These are phyloP conservation scores for Coemansia sp. DNA, from an alignment of 192 early-diverging fungal species.

Conservation along the genomic window DNA sequence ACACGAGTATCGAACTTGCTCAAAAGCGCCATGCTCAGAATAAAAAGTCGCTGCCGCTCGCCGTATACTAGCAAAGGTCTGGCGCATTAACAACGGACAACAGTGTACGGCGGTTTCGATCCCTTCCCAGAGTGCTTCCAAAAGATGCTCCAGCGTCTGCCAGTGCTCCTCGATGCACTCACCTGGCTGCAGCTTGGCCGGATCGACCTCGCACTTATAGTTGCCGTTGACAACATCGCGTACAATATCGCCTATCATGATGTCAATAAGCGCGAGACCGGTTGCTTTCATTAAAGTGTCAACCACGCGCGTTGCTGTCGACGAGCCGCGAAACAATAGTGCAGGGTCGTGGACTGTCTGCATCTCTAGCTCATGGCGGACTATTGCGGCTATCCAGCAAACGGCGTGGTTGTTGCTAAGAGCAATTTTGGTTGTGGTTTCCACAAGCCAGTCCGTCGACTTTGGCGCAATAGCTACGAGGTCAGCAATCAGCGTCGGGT, in stretches of 20 bases:
- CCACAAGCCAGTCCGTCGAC: constrained; percentile 49
- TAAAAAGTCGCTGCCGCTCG: constrained; percentile 12
- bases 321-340: constrained; percentile 57
- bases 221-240: constrained; percentile 53
- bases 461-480: constrained; percentile 22
- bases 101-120: constrained; percentile 41
- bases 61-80: constrained; percentile 36
- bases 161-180: constrained; percentile 45
- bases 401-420: constrained; percentile 13
- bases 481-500: constrained; percentile 35
- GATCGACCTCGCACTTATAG: constrained; percentile 65
- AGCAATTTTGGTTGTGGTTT: constrained; percentile 43
- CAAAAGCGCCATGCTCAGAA: constrained; percentile 5
- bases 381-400: constrained; percentile 41
- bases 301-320: constrained; percentile 63
- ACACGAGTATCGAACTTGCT: constrained; percentile 43
- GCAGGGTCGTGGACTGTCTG: constrained; percentile 37
- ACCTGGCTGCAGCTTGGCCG: constrained; percentile 21
- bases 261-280: constrained; percentile 60
- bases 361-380: constrained; percentile 32
- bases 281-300: constrained; percentile 70
- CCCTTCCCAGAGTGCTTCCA: constrained; percentile 49
- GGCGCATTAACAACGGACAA: constrained; percentile 48
- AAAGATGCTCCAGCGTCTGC: constrained; percentile 50
- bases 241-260: constrained; percentile 63